phyloP scores from a whole-genome alignment of 805 yeast genomes.

The Kodamaea sagamina region DNA sequence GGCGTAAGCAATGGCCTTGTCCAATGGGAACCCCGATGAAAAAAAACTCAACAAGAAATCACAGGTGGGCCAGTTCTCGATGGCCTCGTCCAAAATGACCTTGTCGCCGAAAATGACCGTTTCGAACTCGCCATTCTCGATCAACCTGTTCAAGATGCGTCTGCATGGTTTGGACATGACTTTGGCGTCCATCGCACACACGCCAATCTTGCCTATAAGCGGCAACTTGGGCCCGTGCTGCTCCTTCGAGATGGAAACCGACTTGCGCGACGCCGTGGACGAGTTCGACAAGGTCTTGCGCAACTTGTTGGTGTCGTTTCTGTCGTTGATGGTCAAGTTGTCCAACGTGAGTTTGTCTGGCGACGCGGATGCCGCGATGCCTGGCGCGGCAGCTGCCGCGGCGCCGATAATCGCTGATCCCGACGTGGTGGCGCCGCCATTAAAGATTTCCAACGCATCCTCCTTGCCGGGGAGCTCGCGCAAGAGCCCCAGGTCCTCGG shows the following conservation, averaged over 20 bases:
- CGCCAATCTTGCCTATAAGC: slow-evolving; percentile 90
- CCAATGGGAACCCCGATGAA: slow-evolving; percentile 94
- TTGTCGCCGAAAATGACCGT: slow-evolving; percentile 97
- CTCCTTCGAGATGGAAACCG: slow-evolving; percentile 38
- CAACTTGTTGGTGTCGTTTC: slow-evolving; percentile 25
- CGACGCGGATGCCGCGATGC: neutral
- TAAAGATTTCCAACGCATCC: neutral
- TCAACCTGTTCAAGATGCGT: slow-evolving; percentile 80
- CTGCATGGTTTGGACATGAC: slow-evolving; percentile 95
- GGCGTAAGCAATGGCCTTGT: slow-evolving; percentile 90
- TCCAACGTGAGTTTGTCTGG: slow-evolving; percentile 20
- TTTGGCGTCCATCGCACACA: slow-evolving; percentile 98
- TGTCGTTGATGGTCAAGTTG: slow-evolving; percentile 16
- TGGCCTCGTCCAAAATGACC: slow-evolving; percentile 87
- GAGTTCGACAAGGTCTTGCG: slow-evolving; percentile 40
- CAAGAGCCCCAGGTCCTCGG: slow-evolving; percentile 22
- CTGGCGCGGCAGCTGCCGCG: neutral
- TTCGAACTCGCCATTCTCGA: slow-evolving; percentile 93
- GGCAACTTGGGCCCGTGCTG: slow-evolving; percentile 55
- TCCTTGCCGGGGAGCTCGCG: neutral
- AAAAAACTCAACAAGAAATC: slow-evolving; percentile 92
- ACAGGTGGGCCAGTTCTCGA: slow-evolving; percentile 99
- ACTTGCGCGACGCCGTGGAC: slow-evolving; percentile 32
- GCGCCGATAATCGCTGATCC: neutral
- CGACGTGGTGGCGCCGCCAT: neutral